phyloP scores from a whole-genome alignment of 2,329 filamentous ascomycete species.

The Alternaria solani region DNA sequence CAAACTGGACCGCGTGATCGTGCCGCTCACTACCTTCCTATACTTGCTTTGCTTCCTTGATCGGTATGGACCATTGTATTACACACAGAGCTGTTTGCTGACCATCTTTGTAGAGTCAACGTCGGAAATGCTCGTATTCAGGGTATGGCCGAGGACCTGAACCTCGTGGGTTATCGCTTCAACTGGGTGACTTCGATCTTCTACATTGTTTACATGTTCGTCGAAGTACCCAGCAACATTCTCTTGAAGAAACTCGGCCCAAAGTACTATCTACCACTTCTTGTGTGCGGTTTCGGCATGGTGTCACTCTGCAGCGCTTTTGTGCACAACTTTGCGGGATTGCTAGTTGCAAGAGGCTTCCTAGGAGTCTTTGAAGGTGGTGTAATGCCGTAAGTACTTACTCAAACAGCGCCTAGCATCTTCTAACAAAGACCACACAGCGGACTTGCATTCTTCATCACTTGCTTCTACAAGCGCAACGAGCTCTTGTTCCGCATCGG shows the following conservation, averaged over 20 bases:
- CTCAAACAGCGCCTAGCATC: too few species aligned
- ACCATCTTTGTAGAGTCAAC: slow-evolving; percentile 43
- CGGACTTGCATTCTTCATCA: slow-evolving; percentile 66
- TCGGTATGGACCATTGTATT: slow-evolving; percentile 30
- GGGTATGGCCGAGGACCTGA: slow-evolving; percentile 60
- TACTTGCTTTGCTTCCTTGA: slow-evolving; percentile 64
- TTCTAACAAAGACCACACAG: slow-evolving; percentile 23
- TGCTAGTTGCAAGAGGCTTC: slow-evolving; percentile 59
- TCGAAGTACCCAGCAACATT: slow-evolving; percentile 66
- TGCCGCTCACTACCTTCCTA: slow-evolving; percentile 62
- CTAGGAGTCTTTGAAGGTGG: slow-evolving; percentile 66
- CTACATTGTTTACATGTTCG: slow-evolving; percentile 65
- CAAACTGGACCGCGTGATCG: slow-evolving; percentile 62
- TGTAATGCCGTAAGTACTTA: slow-evolving; percentile 58
- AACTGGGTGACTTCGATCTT: slow-evolving; percentile 67
- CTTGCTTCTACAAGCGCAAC: slow-evolving; percentile 64
- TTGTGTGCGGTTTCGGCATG: slow-evolving; percentile 65
- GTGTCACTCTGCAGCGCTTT: slow-evolving; percentile 65
- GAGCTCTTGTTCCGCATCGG: slow-evolving; percentile 65
- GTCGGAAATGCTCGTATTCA: slow-evolving; percentile 66
- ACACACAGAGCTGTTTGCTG: slow-evolving; percentile 2
- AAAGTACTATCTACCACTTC: slow-evolving; percentile 61
- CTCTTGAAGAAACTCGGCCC: slow-evolving; percentile 63
- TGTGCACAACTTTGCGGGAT: slow-evolving; percentile 57
- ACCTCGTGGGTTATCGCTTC: slow-evolving; percentile 60